Percentiles rank a stretch among this genome's conserved stretches.
These are phyloP conservation scores for Kodamaea kaohsiungensis DNA, from an alignment of 805 yeast species.

Conservation along the genomic window DNA sequence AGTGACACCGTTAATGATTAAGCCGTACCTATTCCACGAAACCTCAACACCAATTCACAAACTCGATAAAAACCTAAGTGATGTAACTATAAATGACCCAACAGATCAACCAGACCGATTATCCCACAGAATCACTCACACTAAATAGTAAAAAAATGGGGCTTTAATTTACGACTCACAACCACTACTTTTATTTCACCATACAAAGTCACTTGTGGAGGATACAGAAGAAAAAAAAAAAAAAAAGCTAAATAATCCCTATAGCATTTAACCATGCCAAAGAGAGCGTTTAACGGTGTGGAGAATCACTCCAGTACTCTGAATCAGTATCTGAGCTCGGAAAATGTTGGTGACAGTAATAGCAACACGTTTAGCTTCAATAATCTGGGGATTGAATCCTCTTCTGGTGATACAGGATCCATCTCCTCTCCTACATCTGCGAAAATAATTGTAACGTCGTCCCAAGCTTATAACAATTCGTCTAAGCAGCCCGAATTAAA, in stretches of 20 bases:
- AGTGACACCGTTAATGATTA: background rate
- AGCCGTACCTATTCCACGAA: background rate
- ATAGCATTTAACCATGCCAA: background rate
- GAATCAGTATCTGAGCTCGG: background rate
- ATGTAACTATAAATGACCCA: no score
- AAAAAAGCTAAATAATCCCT: no score
- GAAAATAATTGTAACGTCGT: background rate
- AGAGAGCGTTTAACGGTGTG: background rate
- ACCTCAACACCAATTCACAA: no score
- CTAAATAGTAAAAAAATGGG: background rate
- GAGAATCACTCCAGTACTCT: background rate
- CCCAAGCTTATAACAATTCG: background rate
- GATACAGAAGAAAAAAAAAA: no score
- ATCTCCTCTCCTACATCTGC: background rate
- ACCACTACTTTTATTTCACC: background rate
- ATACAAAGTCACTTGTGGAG: no score
- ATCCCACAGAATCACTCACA: no score
- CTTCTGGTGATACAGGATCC: background rate
- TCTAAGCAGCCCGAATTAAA: slow-evolving; percentile 26
- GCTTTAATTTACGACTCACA: background rate
- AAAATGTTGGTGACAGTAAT: background rate
- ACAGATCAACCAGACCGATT: no score
- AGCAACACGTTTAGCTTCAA: background rate
- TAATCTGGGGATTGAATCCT: background rate
- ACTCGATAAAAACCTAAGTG: no score